Evolutionary conservation across 352 stramenopile genomes (phyloP).

Genomic region (Phytophthora capsici): DNA sequence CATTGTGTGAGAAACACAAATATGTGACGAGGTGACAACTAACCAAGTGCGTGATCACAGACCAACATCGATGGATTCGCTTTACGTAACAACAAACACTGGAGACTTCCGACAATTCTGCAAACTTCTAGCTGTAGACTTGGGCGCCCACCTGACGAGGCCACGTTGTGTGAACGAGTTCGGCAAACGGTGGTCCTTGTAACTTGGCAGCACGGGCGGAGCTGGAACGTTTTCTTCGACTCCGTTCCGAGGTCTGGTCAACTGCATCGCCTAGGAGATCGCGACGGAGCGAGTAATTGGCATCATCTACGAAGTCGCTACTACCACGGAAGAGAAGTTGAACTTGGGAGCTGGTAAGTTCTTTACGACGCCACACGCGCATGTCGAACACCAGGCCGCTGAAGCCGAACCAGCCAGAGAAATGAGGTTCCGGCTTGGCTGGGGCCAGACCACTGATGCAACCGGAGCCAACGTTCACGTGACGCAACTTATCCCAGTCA

Average conservation of each 20-base stretch:
- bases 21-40: no score
- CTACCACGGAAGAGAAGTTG: slow-evolving; percentile 72
- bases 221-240: slow-evolving; percentile 19
- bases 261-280: slow-evolving; percentile 31
- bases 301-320: slow-evolving; percentile 54
- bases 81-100: slow-evolving; percentile 11
- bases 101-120: neutral
- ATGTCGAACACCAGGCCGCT: slow-evolving; percentile 70
- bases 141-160: slow-evolving; percentile 72
- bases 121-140: slow-evolving; percentile 48
- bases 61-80: slow-evolving; percentile 1
- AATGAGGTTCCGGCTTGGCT: slow-evolving; percentile 63
- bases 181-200: slow-evolving; percentile 42
- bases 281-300: slow-evolving; percentile 58
- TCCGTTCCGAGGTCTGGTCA: slow-evolving; percentile 8
- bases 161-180: slow-evolving; percentile 56
- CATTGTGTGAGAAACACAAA: no score
- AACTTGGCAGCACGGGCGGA: slow-evolving; percentile 16
- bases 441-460: slow-evolving; percentile 62
- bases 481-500: slow-evolving; percentile 53
- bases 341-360: slow-evolving; percentile 53
- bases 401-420: slow-evolving; percentile 76
- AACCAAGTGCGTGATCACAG: slow-evolving; percentile 1
- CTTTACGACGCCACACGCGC: slow-evolving; percentile 53
- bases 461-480: slow-evolving; percentile 67